Evolutionary conservation across 192 early-diverging fungal species (phyloP).

Genomic region (Glomus cerebriforme): DNA sequence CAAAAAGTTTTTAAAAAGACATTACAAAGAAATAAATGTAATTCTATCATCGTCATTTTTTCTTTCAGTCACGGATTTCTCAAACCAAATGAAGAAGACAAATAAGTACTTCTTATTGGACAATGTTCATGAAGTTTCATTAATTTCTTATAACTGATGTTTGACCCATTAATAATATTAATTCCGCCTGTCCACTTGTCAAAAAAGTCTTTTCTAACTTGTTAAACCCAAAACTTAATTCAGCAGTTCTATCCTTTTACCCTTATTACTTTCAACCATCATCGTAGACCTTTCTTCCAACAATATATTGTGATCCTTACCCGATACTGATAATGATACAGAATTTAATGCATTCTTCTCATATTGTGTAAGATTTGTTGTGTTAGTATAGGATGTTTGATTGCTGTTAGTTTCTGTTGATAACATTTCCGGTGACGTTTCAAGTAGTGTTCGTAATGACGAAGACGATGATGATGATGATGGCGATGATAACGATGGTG

Average conservation of each 20-base stretch:
- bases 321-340: too few species aligned
- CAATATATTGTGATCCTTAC: neutral
- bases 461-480: constrained; percentile 15
- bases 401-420: neutral
- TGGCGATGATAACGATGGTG: neutral
- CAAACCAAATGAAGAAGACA: neutral
- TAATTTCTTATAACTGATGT: neutral
- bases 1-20: neutral
- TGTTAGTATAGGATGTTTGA: neutral
- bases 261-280: neutral
- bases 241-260: neutral
- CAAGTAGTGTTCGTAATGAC: neutral
- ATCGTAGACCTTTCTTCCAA: too few species aligned
- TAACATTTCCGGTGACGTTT: neutral
- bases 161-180: neutral
- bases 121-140: neutral
- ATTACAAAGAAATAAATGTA: neutral
- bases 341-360: neutral
- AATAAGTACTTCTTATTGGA: neutral
- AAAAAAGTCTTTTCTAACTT: constrained; percentile 5
- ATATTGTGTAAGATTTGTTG: neutral
- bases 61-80: neutral
- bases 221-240: neutral
- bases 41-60: neutral
- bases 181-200: constrained; percentile 17